Evolutionary conservation across 2,329 filamentous ascomycete genomes (phyloP), one percentile per base, ranked within the genome.

Genomic region (Teratosphaeria nubilosa): DNA sequence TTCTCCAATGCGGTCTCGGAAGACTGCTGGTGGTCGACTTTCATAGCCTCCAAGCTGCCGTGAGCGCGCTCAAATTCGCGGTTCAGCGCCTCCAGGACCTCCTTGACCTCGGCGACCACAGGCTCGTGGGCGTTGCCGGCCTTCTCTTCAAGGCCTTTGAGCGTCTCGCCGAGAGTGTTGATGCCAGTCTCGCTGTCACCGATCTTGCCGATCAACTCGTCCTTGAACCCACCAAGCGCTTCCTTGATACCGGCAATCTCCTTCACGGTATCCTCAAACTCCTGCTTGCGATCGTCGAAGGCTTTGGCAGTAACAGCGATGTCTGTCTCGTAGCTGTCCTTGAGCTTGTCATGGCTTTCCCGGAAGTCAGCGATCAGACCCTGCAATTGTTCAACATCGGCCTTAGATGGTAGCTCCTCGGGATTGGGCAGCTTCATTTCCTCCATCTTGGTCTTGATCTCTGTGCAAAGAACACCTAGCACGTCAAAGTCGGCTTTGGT

Each of bases 21-120:
- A 56, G 81, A 79, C 64, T 85, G 80, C 50, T 83, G 89, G 2
- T 86, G 82, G 61, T 95, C 90, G n/a, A 90, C 79, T 74, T 92
- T 94, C 56, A 86, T 82, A 6, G 87, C 87, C 58, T 89, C 86
- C 25, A 94, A 81, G n/a, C 88, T 84, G 16, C 86, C 85, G 65
- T 90, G 87, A 11, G 89, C 86, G 62, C 91, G 88, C 67, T 96
- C 91, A 60, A 97, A 96, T 69, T 96, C 91, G 1, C 82, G 77
- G 71, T 88, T 91, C 73, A 97, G 85, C 2, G 85, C 83, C 66
- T 88, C 85, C 67, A 86, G 79, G 59, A 91, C 77, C 51, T 81
- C 78, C 63, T 88, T 78, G 55, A 80, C 71, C 58, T 79, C 77
- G n/a, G 72, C 70, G 34, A 72, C 73, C 57, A 78, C 67, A 45